Base-by-base conservation (phyloP, 257 asterid genomes). In the Asclepias syriaca region DNA sequence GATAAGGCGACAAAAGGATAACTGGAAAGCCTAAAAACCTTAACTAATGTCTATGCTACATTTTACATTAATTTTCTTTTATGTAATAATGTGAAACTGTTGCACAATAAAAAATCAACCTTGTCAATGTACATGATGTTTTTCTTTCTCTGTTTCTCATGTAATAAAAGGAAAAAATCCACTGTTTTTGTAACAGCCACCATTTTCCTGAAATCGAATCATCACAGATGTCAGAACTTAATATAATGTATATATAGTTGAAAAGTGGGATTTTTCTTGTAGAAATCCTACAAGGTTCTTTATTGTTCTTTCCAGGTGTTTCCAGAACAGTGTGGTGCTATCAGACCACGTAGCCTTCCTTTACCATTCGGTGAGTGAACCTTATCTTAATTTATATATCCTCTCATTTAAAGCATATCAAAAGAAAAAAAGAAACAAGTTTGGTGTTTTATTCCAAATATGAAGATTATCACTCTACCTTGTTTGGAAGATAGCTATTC, bases 1-100 rank as follows among this genome's bases (percentile, higher is more conserved):
- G 85, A 86, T 93, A 63, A 76, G 98, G 77, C 73, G 72, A 78
- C 88, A 82, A 1, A 93, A 93, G 88, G 96, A 91, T 85, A 84
- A 84, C 67, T 91, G 96, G 97, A 86, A 76, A 78, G 89, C 91
- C 78, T 76, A 84, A 58, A 21, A 24, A 51, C 55, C 43, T 15
- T 8, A 34, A 34, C 39, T 34, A 4, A 40, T 43, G n/a, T 67
- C 12, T 18, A 10, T 3, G 12, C 6, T 0, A 43, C 48, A 43
- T 21, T 13, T 13, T 40, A 19, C 37, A 21, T 29, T 34, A 34
- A 3, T 34, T n/a, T 18, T 22, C 21, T 48, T 2, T 18, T 60
- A 2, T 12, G 32, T 29, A 68, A 63, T 63, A 43, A 61, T 13
- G 32, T 51, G 66, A 45, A 65, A 40, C 14, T 2, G 18, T 48